A percentile compares a stretch with the other conserved stretches of the same genome.
phyloP scores from a whole-genome alignment of 805 yeast species.

The Candida insectorum region DNA sequence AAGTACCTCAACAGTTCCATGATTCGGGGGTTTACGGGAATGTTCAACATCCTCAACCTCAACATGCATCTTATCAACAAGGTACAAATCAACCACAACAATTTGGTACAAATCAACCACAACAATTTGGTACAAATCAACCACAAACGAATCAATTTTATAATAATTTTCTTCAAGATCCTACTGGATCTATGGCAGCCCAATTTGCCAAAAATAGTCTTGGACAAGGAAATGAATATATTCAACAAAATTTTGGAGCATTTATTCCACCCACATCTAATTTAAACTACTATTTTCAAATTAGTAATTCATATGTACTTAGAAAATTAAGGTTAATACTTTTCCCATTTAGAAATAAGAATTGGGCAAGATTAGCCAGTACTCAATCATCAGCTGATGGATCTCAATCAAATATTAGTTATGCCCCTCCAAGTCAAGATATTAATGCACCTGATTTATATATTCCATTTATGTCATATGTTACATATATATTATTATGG shows the following conservation, averaged over 20 bases:
- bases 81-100: slow-evolving; percentile 24
- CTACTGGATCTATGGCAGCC: slow-evolving; percentile 78
- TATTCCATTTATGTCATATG: slow-evolving; percentile 89
- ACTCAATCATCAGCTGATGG: slow-evolving; percentile 10
- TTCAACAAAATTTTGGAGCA: slow-evolving; percentile 65
- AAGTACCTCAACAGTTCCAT: slow-evolving; percentile 1
- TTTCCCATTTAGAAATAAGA: slow-evolving; percentile 81
- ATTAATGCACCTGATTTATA: slow-evolving; percentile 95
- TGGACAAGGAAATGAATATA: slow-evolving; percentile 72
- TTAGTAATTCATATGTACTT: slow-evolving; percentile 82
- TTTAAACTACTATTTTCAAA: slow-evolving; percentile 85
- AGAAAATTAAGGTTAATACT: slow-evolving; percentile 68
- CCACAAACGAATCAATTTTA: slow-evolving; percentile 7
- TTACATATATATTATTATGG: slow-evolving; percentile 81
- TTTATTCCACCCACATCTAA: slow-evolving; percentile 50
- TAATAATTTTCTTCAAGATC: slow-evolving; percentile 62
- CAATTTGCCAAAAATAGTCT: slow-evolving; percentile 87
- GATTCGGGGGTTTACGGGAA: slow-evolving; percentile 9
- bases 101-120: slow-evolving; percentile 19
- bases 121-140: slow-evolving; percentile 8
- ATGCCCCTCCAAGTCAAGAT: slow-evolving; percentile 79
- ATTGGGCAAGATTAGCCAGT: slow-evolving; percentile 65
- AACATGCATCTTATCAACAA: slow-evolving; percentile 21
- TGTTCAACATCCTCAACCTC: slow-evolving; percentile 32
- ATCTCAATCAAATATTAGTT: slow-evolving; percentile 26